phyloP scores from a whole-genome alignment of 2,329 filamentous ascomycete species.

The Fusarium floridanum region DNA sequence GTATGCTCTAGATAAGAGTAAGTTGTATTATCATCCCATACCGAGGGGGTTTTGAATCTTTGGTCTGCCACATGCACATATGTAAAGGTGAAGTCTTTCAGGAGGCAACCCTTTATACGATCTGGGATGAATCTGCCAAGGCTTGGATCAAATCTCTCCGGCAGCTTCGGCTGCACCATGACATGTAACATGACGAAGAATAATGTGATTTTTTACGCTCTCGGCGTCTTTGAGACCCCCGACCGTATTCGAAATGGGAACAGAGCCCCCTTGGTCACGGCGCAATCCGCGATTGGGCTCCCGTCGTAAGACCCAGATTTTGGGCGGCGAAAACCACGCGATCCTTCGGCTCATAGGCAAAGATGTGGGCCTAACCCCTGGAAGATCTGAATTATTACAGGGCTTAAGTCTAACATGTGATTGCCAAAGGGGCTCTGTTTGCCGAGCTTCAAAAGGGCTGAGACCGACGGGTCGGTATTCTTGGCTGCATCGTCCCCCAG shows the following conservation, averaged over 20 bases:
- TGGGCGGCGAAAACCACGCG: conserved; percentile 19
- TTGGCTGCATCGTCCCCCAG: neutral
- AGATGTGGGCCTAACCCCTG: neutral
- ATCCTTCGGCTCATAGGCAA: conserved; percentile 31
- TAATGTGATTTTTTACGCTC: conserved; percentile 18
- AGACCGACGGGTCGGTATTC: neutral
- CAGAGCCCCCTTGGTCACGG: neutral
- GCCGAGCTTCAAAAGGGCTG: neutral
- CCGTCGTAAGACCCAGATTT: neutral
- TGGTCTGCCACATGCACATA: neutral
- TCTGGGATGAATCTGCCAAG: conserved; percentile 17
- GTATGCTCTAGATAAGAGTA: neutral
- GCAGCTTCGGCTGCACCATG: conserved; percentile 21
- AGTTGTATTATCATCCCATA: conserved; percentile 7
- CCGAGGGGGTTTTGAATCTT: neutral
- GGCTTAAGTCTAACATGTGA: neutral
- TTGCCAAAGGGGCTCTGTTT: neutral
- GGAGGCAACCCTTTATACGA: conserved; percentile 31
- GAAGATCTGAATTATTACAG: conserved; percentile 15
- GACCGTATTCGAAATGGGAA: neutral
- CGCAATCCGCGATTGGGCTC: conserved; percentile 6
- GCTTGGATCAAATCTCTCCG: conserved; percentile 19
- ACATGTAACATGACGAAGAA: conserved; percentile 6
- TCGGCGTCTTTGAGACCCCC: neutral
- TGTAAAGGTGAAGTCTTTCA: neutral